Conservation (phyloP, 78 protist genomes). For the Dictyostelium capitatum region DNA sequence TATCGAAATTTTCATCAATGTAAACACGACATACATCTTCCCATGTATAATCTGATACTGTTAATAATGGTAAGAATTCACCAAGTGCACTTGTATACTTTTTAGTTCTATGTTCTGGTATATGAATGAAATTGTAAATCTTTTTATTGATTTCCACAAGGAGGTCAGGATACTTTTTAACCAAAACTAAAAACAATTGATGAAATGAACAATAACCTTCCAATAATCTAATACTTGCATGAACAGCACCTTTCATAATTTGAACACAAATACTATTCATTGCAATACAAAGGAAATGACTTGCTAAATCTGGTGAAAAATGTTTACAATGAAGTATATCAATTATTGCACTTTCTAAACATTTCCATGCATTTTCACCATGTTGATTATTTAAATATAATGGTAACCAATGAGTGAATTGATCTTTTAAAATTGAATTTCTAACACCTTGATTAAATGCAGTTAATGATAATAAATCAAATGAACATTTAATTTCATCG, state of each 20-base stretch:
- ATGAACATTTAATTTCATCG: constrained; percentile 55
- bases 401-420: constrained; percentile 82
- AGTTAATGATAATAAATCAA: constrained; percentile 37
- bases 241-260: constrained; percentile 77
- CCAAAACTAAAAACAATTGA: constrained; percentile 51
- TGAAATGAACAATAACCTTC: constrained; percentile 85
- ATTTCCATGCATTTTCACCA: constrained; percentile 67
- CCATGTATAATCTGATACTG: constrained; percentile 74
- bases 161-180: constrained; percentile 56
- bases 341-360: constrained; percentile 28
- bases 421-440: constrained; percentile 57
- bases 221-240: constrained; percentile 66
- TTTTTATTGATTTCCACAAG: constrained; percentile 58
- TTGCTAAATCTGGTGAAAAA: constrained; percentile 57
- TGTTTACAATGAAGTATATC: not conserved
- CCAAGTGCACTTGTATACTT: constrained; percentile 69
- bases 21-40: constrained; percentile 65
- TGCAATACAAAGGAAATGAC: constrained; percentile 59
- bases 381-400: constrained; percentile 69
- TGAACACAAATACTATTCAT: constrained; percentile 79
- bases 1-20: constrained; percentile 66
- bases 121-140: constrained; percentile 56
- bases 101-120: constrained; percentile 65
- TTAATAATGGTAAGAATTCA: constrained; percentile 77
- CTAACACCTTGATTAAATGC: constrained; percentile 82